A percentile compares a stretch with the other conserved stretches of the same genome.
These are phyloP conservation scores for Pachysandra terminalis DNA, from an alignment of 164 flowering plant species.

Conservation along the genomic window DNA sequence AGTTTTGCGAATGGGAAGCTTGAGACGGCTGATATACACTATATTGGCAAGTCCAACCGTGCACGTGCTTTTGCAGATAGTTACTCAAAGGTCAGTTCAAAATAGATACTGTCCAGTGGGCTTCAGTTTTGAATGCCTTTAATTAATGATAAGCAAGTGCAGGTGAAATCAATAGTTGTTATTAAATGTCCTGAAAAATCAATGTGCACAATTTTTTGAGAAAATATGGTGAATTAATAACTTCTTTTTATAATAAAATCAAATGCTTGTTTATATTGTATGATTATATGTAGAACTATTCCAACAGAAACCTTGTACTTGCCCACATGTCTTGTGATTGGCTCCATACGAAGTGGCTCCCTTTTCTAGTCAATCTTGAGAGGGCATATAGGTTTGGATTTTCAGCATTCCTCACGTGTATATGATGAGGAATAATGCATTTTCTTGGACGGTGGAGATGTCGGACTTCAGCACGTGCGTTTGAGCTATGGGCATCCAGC, in stretches of 20 bases:
- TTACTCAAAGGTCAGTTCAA: constrained; percentile 75
- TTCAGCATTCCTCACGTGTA: no score
- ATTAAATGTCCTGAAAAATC: not conserved
- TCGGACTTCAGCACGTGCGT: no score
- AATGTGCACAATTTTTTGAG: not conserved
- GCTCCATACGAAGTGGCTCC: no score
- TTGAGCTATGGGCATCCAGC: no score
- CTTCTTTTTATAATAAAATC: not conserved
- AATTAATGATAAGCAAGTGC: not conserved
- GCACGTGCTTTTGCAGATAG: constrained; percentile 93
- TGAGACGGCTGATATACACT: constrained; percentile 76
- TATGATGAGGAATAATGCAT: no score
- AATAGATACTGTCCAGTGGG: not conserved
- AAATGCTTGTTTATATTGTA: no score
- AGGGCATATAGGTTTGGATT: no score
- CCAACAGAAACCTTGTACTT: no score
- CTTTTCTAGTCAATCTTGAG: no score
- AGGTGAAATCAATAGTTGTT: not conserved
- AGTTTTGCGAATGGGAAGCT: constrained; percentile 70
- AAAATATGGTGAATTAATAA: not conserved
- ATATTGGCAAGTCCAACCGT: constrained; percentile 62
- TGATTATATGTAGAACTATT: no score
- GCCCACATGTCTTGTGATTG: no score
- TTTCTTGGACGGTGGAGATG: no score
- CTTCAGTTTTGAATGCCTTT: not conserved